Evolutionary conservation across 2,329 filamentous ascomycete species (phyloP).

Genomic region (Verticillium zaregamsianum): DNA sequence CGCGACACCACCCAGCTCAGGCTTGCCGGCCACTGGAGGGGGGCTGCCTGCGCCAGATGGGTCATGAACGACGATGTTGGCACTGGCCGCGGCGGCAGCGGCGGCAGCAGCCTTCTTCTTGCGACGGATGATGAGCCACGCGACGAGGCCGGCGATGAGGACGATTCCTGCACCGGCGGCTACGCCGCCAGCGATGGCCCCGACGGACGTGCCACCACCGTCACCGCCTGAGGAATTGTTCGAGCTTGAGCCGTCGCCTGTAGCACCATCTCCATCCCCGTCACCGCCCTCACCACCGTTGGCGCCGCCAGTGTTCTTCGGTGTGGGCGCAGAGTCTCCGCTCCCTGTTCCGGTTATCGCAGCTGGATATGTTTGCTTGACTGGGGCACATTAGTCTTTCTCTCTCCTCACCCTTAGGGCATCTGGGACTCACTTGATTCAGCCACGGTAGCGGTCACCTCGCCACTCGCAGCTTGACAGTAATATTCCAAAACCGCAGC

Average conservation of each 20-base stretch:
- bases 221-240: too few relatives aligned
- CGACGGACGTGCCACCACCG: not conserved
- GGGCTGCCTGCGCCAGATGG: slow-evolving; percentile 1
- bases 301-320: too few relatives aligned
- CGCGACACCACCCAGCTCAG: slow-evolving; percentile 22
- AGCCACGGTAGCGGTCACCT: slow-evolving; percentile 33
- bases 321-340: too few relatives aligned
- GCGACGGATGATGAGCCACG: slow-evolving; percentile 32
- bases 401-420: too few relatives aligned
- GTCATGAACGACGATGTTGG: slow-evolving; percentile 8
- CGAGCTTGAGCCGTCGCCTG: too few relatives aligned
- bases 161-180: slow-evolving; percentile 18
- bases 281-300: too few relatives aligned
- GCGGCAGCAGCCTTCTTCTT: slow-evolving; percentile 20
- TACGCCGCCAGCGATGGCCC: not conserved
- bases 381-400: too few relatives aligned
- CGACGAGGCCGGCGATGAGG: slow-evolving; percentile 20
- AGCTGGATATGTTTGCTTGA: too few relatives aligned
- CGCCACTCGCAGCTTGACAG: slow-evolving; percentile 42
- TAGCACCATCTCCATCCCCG: too few relatives aligned
- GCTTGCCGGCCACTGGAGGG: slow-evolving; percentile 21
- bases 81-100: slow-evolving; percentile 7
- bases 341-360: too few relatives aligned
- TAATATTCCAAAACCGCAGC: slow-evolving; percentile 40
- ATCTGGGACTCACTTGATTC: too few relatives aligned